Base-by-base conservation (phyloP, 495 filamentous ascomycete genomes). In the Achaetomiella virescens region DNA sequence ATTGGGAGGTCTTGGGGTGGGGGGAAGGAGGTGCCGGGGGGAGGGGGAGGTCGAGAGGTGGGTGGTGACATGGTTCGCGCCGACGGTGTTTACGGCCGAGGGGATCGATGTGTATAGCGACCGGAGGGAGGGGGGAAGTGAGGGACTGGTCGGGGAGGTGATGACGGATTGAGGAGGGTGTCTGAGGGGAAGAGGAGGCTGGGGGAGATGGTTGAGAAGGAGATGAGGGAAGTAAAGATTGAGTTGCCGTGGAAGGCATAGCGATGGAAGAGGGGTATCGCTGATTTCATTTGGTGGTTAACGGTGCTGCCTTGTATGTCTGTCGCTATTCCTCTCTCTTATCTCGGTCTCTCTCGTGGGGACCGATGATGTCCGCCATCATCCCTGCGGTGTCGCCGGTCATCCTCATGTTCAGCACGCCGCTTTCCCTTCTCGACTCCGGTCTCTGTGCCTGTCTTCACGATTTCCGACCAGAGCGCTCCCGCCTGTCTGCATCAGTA, bases 1-100 rank as follows among this genome's bases (percentile, higher is more conserved):
- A 85, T 63, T 91, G 88, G 87, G 87, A 91, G 75, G 69, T 88
- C 15, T 64, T 91, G 40, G 86, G 85, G 5, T 88, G 75, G 74
- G 87, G 87, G 1, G 72, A 82, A 65, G 40, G 51, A 44, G 50
- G 15, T 58, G 14, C n/a, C 52, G 1, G 38, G n/a, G 11, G 45
- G 15, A 22, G 72, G 67, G 21, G 64, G 59, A 36, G 52, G 27
- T 67, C 67, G 71, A 78, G 65, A 57, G 70, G 45, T 91, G 84
- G 84, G 77, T 81, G 9, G 85, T 91, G 4, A 91, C 85, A 3
- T 88, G 82, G 72, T 93, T 91, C 65, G 79, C 79, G 55, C 83
- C 83, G 55, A 90, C 84, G 31, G 52, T 85, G 44, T 91, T 91
- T 61, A 89, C 86, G 43, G 83, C 84, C 42, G 84, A 85, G 54